Conservation (phyloP, 2,329 filamentous ascomycete species). For the Cadophora malorum region DNA sequence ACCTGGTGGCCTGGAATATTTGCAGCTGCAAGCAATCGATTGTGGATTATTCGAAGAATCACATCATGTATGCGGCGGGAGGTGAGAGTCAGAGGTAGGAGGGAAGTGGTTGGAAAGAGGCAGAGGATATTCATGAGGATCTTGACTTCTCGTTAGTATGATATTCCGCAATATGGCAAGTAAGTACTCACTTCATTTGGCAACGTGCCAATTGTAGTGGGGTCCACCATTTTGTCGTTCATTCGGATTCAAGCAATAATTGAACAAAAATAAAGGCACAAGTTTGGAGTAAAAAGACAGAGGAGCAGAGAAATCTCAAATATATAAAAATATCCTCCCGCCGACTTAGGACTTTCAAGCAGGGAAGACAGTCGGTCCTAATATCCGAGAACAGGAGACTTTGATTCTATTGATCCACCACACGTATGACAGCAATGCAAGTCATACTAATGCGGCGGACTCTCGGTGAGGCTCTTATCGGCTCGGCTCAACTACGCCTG, state of each 20-base stretch:
- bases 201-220: conserved; percentile 14
- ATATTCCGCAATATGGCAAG: background rate
- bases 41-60: conserved; percentile 67
- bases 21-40: conserved; percentile 65
- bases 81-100: conserved; percentile 62
- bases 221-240: conserved; percentile 13
- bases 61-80: conserved; percentile 68
- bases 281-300: background rate
- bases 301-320: background rate
- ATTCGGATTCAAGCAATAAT: background rate
- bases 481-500: background rate
- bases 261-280: conserved; percentile 7
- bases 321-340: background rate
- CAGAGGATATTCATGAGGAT: conserved; percentile 58
- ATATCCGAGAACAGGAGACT: conserved; percentile 27
- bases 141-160: conserved; percentile 43
- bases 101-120: conserved; percentile 53
- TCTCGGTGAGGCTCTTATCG: conserved; percentile 27
- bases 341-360: background rate
- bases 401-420: conserved; percentile 23
- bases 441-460: background rate
- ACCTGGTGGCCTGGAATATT: conserved; percentile 65
- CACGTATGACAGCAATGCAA: conserved; percentile 24
- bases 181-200: conserved; percentile 24
- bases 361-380: conserved; percentile 23